phyloP scores from a whole-genome alignment of 306 rosid genomes.

The Quercus mongolica region DNA sequence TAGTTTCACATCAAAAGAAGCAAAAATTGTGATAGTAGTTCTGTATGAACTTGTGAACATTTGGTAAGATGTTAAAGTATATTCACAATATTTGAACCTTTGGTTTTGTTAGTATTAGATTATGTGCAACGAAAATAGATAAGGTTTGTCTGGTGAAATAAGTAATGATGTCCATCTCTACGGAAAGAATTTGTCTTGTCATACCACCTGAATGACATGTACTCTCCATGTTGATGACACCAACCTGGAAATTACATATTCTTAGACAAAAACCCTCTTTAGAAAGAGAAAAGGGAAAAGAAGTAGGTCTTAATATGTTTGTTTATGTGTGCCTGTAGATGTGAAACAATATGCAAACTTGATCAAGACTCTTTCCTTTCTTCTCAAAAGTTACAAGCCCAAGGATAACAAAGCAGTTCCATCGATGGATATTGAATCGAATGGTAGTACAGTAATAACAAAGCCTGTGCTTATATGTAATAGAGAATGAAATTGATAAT shows the following conservation, averaged over 20 bases:
- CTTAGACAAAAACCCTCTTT: not conserved
- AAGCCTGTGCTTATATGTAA: not conserved
- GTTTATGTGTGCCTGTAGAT: slow-evolving; percentile 47
- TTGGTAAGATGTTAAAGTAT: too few relatives aligned
- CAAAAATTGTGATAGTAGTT: not conserved
- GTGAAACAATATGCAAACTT: slow-evolving; percentile 83
- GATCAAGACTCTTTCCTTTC: slow-evolving; percentile 76
- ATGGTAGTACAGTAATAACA: slow-evolving; percentile 26
- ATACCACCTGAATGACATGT: not conserved
- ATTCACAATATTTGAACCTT: not conserved
- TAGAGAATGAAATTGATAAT: not conserved
- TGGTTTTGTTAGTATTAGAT: not conserved
- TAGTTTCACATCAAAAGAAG: not conserved
- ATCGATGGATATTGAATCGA: slow-evolving; percentile 16
- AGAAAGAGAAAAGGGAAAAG: not conserved
- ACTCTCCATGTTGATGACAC: not conserved
- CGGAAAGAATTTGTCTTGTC: not conserved
- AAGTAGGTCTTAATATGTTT: not conserved
- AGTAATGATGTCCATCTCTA: not conserved
- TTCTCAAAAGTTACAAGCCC: slow-evolving; percentile 62
- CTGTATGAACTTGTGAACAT: not conserved
- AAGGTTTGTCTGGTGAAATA: not conserved
- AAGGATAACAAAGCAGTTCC: slow-evolving; percentile 15
- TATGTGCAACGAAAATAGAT: not conserved
- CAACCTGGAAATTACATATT: not conserved